phyloP scores from a whole-genome alignment of 139 green algal species.

The Chlamydomonas sphaeroides region DNA sequence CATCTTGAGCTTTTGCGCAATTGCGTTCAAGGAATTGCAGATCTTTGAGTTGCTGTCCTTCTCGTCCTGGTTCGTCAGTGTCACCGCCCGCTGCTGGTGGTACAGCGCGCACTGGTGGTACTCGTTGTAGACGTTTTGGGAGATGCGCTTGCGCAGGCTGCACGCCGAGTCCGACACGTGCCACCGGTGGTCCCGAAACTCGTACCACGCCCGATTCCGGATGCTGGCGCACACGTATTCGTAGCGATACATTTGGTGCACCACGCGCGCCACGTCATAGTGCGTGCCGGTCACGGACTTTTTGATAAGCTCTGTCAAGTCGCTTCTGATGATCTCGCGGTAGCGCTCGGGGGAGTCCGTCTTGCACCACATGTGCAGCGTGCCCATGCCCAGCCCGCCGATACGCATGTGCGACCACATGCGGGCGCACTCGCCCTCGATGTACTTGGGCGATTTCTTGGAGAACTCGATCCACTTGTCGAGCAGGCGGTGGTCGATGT shows the following conservation, averaged over 20 bases:
- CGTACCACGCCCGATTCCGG: slow-evolving; percentile 22
- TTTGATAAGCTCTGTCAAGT: not conserved
- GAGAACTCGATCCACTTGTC: slow-evolving; percentile 24
- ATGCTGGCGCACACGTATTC: not conserved
- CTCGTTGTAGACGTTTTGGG: not conserved
- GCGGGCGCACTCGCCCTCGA: slow-evolving; percentile 1
- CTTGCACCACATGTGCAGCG: slow-evolving; percentile 31
- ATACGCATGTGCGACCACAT: slow-evolving; percentile 22
- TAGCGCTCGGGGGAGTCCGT: slow-evolving; percentile 11
- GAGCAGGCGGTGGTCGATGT: slow-evolving; percentile 42
- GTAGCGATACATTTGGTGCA: not conserved
- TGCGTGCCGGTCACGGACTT: not conserved
- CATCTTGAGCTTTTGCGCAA: not conserved
- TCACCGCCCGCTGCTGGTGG: not conserved
- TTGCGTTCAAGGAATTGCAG: not conserved
- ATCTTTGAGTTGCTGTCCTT: not conserved
- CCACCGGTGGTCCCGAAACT: slow-evolving; percentile 29
- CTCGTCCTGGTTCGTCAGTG: not conserved
- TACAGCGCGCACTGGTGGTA: not conserved
- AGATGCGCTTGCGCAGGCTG: not conserved
- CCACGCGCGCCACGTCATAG: slow-evolving; percentile 29
- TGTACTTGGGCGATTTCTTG: not conserved
- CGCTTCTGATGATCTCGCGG: not conserved
- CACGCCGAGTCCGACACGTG: not conserved
- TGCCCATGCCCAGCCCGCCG: slow-evolving; percentile 19